phyloP scores from a whole-genome alignment of 139 green algal genomes.

The Diplosphaera chodatii region DNA sequence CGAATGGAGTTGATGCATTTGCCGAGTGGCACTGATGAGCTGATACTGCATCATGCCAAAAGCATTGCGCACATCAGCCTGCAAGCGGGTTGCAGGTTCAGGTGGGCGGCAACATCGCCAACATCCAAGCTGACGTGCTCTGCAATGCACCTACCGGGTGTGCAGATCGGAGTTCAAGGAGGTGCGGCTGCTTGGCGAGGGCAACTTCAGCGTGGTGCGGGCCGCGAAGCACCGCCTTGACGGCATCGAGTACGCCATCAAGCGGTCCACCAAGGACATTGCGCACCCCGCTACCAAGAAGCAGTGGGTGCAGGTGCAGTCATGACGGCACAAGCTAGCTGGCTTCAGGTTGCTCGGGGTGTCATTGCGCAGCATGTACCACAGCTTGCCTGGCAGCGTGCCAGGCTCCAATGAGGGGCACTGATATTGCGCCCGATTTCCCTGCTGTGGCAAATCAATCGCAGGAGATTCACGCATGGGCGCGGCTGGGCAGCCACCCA shows the following conservation, averaged over 20 bases:
- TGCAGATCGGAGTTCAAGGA: conserved; percentile 57
- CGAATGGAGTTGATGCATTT: no score
- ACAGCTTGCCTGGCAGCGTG: no score
- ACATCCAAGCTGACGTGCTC: neutral
- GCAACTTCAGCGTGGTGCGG: conserved; percentile 75
- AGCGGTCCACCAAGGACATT: conserved; percentile 57
- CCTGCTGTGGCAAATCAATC: neutral
- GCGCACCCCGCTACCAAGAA: conserved; percentile 37
- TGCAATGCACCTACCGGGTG: neutral
- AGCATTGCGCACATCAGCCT: no score
- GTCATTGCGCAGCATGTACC: no score
- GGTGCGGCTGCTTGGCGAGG: conserved; percentile 54
- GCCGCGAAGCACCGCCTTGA: conserved; percentile 63
- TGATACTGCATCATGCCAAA: no score
- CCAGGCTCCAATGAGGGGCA: no score
- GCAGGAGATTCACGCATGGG: conserved; percentile 82
- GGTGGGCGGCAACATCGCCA: no score
- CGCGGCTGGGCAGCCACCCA: conserved; percentile 58
- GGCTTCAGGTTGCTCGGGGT: no score
- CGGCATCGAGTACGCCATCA: conserved; percentile 82
- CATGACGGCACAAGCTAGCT: no score
- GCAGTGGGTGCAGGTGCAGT: conserved; percentile 51
- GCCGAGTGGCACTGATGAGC: no score
- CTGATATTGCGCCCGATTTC: no score
- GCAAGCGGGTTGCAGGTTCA: no score